phyloP scores from a whole-genome alignment of 2,329 filamentous ascomycete genomes.

The Ceratocystis cacaofunesta region DNA sequence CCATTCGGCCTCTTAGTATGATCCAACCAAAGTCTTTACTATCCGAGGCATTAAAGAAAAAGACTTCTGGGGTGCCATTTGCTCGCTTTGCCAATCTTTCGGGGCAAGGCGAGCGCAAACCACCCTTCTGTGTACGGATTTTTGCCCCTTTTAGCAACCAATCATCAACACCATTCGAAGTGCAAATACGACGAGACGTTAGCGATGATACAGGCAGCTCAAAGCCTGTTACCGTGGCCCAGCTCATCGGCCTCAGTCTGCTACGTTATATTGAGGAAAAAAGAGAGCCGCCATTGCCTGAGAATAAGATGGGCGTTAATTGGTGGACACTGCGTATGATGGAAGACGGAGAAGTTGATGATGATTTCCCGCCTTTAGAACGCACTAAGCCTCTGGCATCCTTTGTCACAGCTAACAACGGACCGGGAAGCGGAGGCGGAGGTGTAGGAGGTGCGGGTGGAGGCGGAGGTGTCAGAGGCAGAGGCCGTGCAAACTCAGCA shows the following conservation, averaged over 20 bases:
- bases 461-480: constrained; percentile 30
- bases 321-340: constrained; percentile 75
- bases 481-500: constrained; percentile 49
- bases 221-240: constrained; percentile 54
- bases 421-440: constrained; percentile 25
- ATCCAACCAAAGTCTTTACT: constrained; percentile 55
- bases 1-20: constrained; percentile 50
- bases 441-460: constrained; percentile 49
- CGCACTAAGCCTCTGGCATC: constrained; percentile 59
- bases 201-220: constrained; percentile 50
- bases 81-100: constrained; percentile 63
- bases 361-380: constrained; percentile 67
- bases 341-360: constrained; percentile 70
- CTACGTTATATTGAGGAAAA: constrained; percentile 69
- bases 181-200: constrained; percentile 54
- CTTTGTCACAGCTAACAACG: constrained; percentile 70
- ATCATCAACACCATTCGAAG: constrained; percentile 51
- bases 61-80: constrained; percentile 55
- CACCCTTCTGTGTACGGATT: constrained; percentile 61
- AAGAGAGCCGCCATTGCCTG: constrained; percentile 48
- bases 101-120: constrained; percentile 59
- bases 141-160: constrained; percentile 58
- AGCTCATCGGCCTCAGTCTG: constrained; percentile 67
- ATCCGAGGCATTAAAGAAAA: constrained; percentile 57
- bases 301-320: constrained; percentile 60